Evolutionary conservation across 2,329 filamentous ascomycete genomes (phyloP), one percentile per base, ranked within the genome.

Genomic region (Neofusicoccum laricinum): DNA sequence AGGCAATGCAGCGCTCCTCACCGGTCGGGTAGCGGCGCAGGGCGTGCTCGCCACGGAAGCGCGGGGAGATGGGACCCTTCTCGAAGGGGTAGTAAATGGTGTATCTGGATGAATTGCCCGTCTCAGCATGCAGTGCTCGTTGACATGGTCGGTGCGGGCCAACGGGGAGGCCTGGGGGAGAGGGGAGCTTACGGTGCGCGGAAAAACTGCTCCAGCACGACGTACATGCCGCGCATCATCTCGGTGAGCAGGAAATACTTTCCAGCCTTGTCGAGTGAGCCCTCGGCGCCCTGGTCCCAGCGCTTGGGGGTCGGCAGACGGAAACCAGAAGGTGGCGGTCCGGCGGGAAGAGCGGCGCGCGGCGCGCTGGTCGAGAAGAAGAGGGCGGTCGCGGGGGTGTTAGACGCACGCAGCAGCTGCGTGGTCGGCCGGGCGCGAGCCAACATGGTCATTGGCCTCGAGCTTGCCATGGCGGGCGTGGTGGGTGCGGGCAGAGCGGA

Each of bases 1-100:
- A 99, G 71, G 95, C 95, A 80, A 99, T 99, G 85, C 95, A 99
- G 72, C 95, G 91, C 84, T 99, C 95, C 82, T 99, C 95, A 70
- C 95, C 95, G 2, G 94, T 96, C 34, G 95, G 95, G 80, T 99
- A 99, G 75, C 95, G 88, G 79, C 95, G 89, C 68, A 99, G 86
- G 70, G 95, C 95, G 82, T 99, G 95, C 81, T 99, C 95, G 78
- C 95, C 95, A 79, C 95, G 91, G 88, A 99, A 99, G 71, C 95
- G 90, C 67, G 95, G 95, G 40, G 93, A 97, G 78, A 99, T 97
- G 66, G 95, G 95, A 53, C 95, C 95, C 86, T 99, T 99, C 79
- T 99, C 95, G 80, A 97, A 99, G 48, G 95, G 95, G 77, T 99
- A 99, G 84, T 88, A 97, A 76, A 99, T 99, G 58, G 95, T 99